phyloP scores from a whole-genome alignment of 2,329 filamentous ascomycete species.

The Phaeoacremonium minimum region DNA sequence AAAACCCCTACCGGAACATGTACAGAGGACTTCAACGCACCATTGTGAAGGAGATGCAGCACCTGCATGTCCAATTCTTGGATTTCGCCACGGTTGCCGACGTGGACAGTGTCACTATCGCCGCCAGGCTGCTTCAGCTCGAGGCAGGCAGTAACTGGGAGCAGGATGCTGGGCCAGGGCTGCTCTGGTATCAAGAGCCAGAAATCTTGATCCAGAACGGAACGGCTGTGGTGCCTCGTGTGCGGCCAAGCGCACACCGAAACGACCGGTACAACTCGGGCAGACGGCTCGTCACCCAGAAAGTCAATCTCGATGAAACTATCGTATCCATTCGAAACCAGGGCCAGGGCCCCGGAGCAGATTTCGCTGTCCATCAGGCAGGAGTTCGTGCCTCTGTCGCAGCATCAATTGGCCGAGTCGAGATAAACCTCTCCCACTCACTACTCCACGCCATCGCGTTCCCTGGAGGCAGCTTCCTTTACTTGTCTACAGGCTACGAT shows the following conservation, averaged over 20 bases:
- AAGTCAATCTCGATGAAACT: too few species aligned
- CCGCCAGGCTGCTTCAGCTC: constrained; percentile 11
- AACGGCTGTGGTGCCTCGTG: constrained; percentile 18
- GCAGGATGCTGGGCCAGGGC: constrained; percentile 1
- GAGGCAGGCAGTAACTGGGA: constrained; percentile 9
- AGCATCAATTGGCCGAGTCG: too few species aligned
- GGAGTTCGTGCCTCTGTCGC: too few species aligned
- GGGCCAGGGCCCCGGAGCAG: too few species aligned
- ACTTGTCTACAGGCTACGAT: too few species aligned
- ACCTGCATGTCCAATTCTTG: constrained; percentile 15
- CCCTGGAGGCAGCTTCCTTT: too few species aligned
- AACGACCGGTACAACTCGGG: constrained; percentile 14
- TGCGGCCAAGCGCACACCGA: constrained; percentile 7
- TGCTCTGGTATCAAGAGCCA: constrained; percentile 22
- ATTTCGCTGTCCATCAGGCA: too few species aligned
- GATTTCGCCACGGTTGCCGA: constrained; percentile 10
- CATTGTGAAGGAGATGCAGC: constrained; percentile 12
- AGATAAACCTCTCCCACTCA: too few species aligned
- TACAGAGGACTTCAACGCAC: constrained; percentile 14
- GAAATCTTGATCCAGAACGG: constrained; percentile 19
- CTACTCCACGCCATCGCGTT: too few species aligned
- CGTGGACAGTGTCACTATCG: constrained; percentile 1
- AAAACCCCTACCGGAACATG: constrained; percentile 13
- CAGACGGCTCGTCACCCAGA: constrained; percentile 9
- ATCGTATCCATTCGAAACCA: too few species aligned